Evolutionary conservation across 495 filamentous ascomycete species (phyloP), one percentile per base, ranked within the genome.

Genomic region (Penicillium tannophilum): DNA sequence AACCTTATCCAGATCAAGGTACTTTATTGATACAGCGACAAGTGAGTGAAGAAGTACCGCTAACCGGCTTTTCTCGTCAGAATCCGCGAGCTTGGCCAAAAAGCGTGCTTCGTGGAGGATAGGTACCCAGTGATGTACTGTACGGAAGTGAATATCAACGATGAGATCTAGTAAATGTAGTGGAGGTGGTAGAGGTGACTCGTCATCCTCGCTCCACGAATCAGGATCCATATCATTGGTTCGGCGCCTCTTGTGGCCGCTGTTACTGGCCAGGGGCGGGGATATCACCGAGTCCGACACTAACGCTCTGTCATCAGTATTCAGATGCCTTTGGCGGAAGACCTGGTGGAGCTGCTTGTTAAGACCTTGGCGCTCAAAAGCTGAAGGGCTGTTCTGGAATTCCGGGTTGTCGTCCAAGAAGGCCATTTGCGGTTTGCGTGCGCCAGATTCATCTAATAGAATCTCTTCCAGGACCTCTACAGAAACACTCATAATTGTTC

Each of bases 391-490:
- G 35, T 16, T 39, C 35, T 39, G 35, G 11, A 39, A 10, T 12
- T 39, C 35, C 2, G 43, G 9, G 9, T 46, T 6, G 43, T 23
- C n/a, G 17, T 26, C 43, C 23, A 46, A n/a, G 6, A 20, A 56
- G 54, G 14, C 43, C 6, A 20, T 20, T 46, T 46, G 43, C 17
- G 43, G 64, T 33, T 10, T 67, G 57, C 4, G 66, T 61, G 41
- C 50, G 60, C 35, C 46, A 64, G 64, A 3, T 49, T 47, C 56
- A 10, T 62, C 61, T 2, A 61, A 60, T 44, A 48, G 4, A 57
- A 19, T 7, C 46, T 20, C 14, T 62, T 46, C 65, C 61, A 66
- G 23, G 66, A 31, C 35, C 1, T 39, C 35, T 39, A 23, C 20
- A 23, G 14, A 12, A 39, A 16, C 2, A 23, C 20, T 23, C 20